A percentile compares a stretch with the other conserved stretches of the same genome.
These are phyloP conservation scores for Globisporangium acanthophoron DNA, from an alignment of 352 stramenopile species.

Conservation along the genomic window DNA sequence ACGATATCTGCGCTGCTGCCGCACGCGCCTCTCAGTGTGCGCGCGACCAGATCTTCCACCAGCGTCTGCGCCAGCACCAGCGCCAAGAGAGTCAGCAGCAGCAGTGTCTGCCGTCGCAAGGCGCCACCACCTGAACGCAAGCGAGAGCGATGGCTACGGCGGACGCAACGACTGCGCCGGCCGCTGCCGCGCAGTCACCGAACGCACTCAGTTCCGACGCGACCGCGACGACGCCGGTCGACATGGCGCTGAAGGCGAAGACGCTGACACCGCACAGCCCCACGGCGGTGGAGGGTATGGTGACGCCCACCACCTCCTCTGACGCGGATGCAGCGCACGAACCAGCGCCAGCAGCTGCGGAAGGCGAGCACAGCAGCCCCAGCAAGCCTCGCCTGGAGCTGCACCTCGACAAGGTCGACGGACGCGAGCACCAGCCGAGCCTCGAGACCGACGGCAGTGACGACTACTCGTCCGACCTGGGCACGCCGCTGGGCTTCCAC, in stretches of 20 bases:
- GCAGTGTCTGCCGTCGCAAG: neutral
- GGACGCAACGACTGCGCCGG: neutral
- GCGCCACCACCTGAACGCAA: neutral
- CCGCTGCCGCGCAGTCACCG: neutral
- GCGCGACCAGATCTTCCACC: too few species aligned
- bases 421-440: conserved; percentile 5
- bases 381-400: neutral
- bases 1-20: too few species aligned
- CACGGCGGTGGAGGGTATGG: neutral
- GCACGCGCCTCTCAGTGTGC: too few species aligned
- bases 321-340: too few species aligned
- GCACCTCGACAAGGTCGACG: conserved; percentile 7
- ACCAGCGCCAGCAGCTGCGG: neutral
- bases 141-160: neutral
- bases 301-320: neutral
- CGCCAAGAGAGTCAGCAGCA: neutral
- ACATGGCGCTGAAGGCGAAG: neutral
- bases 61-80: too few species aligned
- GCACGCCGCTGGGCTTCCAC: conserved; percentile 51
- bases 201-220: neutral
- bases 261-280: neutral
- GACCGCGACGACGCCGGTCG: neutral
- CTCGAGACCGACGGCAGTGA: conserved; percentile 13
- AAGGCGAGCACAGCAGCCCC: neutral
- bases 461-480: conserved; percentile 32